Evolutionary conservation across 805 yeast genomes (phyloP), one percentile per base, ranked within the genome.

Genomic region (Wickerhamiella vanderwaltii): DNA sequence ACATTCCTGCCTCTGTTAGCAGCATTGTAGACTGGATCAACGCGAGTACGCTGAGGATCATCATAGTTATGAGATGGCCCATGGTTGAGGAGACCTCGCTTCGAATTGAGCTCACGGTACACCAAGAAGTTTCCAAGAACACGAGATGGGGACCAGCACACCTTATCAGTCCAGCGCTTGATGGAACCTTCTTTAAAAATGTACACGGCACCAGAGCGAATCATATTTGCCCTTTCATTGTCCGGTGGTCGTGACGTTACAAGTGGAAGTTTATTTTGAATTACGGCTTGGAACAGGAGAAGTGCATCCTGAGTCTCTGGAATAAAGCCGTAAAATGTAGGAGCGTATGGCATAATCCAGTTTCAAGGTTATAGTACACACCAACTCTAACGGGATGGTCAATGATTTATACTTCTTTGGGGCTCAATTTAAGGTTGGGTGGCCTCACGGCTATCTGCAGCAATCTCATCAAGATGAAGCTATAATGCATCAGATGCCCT

Each of bases 121-220:
- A 87, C 77, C 25, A 87, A 64, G 52, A 87, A 87, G 45, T 91
- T 68, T 5, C 94, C 94, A 20, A 85, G 67, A 29, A 87, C 85
- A 37, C 96, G 67, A 2, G 93, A 79, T 0, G 96, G 95, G 2
- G 87, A 76, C 97, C 97, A 87, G 11, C 87, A 67, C 11, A 83
- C 73, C n/a, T 95, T 95, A 55, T 87, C 97, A 1, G 97, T 87
- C 97, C 97, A 87, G 45, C 97, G 68, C 56, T 81, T 82, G 46
- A 87, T 86, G 2, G 88, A 86, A 50, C 80, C 84, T 59, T 87
- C 95, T 36, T 79, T 72, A 54, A 87, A 86, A 1, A 88, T 84
- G 60, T 87, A 86, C 1, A 85, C 76, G 50, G 76, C 75, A 0
- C 95, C 95, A 7, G 85, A 76, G 42, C 67, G 63, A 25, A 87